Evolutionary conservation across 768 basidiomycete species (phyloP), one percentile per base, ranked within the genome.

Genomic region (Sistotremastrum suecicum): DNA sequence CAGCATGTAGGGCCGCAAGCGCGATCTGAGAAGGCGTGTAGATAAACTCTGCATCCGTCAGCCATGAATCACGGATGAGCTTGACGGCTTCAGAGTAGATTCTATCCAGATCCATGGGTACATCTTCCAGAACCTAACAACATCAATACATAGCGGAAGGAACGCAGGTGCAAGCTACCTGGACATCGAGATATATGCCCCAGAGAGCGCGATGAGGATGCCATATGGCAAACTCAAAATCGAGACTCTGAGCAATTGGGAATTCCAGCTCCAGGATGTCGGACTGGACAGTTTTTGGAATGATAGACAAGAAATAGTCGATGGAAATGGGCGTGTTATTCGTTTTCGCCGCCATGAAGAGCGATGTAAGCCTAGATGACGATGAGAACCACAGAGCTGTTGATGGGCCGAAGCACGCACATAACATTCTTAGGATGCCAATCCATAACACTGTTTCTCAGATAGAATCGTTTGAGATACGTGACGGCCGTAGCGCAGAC

Each of bases 351-450:
- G 95, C 91, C 43, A 99, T 74, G 58, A 95, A 99, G 12, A 99
- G 67, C 7, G 91, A 80, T 0, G 95, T 97, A 42, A 97, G 70
- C 92, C 94, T 99, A 52, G 20, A 39, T 32, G 28, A 34, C 12
- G 53, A 7, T 47, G 41, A 41, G 30, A 48, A 20, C 41, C 8
- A 51, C 28, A 47, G 41, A 48, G 45, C 6, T 29, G 39, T 34
- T 29, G 7, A 42, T 34, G 35, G 32, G 28, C 11, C 33, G 20
- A 20, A 20, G 40, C 6, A 62, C 81, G 42, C 56, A 95, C 95
- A 99, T 99, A 56, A 99, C 88, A 57, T 88, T 91, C 64, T 92
- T 94, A 0, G 95, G 95, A 66, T 98, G 95, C 82, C 89, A 97
- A 59, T 98, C 95, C 91, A 98, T 97, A 44, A 91, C 89, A 2